A percentile compares a stretch with the other conserved stretches of the same genome.
Evolutionary conservation across 2,329 filamentous ascomycete species (phyloP).

Genomic region (Aciculosporium take): DNA sequence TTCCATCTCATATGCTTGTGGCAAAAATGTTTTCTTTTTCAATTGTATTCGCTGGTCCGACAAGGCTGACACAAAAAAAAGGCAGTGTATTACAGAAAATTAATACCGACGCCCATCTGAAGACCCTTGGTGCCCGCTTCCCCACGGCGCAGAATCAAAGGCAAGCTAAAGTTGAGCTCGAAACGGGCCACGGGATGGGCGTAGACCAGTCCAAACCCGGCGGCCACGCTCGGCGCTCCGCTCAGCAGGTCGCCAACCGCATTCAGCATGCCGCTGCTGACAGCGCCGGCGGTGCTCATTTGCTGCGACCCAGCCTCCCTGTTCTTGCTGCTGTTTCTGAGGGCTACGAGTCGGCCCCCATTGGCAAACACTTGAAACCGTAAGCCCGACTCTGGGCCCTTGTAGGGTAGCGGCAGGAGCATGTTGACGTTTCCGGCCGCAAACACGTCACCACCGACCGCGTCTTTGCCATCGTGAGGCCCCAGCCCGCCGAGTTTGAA

Average conservation of each 20-base stretch:
- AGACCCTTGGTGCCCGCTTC: conserved; percentile 85
- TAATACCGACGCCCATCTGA: conserved; percentile 91
- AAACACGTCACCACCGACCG: conserved; percentile 83
- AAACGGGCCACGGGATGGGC: conserved; percentile 87
- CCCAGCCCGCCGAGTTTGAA: conserved; percentile 85
- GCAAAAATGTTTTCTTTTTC: background rate
- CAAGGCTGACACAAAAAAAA: too few species aligned
- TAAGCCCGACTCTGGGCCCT: conserved; percentile 70
- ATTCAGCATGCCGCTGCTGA: conserved; percentile 37
- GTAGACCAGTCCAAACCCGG: conserved; percentile 83
- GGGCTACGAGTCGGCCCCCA: conserved; percentile 67
- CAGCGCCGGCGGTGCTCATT: conserved; percentile 27
- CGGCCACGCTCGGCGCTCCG: conserved; percentile 70
- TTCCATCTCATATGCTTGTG: background rate
- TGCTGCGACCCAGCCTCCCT: conserved; percentile 21
- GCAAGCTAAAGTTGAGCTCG: conserved; percentile 89
- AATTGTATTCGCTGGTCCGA: too few species aligned
- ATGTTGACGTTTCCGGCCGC: conserved; percentile 79
- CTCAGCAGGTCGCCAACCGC: conserved; percentile 59
- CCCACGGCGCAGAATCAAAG: conserved; percentile 64
- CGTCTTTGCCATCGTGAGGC: conserved; percentile 71
- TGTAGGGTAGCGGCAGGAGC: conserved; percentile 68
- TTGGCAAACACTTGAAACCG: conserved; percentile 86
- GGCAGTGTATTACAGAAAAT: conserved; percentile 63
- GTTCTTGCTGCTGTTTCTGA: conserved; percentile 44